These are phyloP conservation scores for Salix koriyanagi DNA, from an alignment of 345 rosid genomes.

Conservation along the genomic window DNA sequence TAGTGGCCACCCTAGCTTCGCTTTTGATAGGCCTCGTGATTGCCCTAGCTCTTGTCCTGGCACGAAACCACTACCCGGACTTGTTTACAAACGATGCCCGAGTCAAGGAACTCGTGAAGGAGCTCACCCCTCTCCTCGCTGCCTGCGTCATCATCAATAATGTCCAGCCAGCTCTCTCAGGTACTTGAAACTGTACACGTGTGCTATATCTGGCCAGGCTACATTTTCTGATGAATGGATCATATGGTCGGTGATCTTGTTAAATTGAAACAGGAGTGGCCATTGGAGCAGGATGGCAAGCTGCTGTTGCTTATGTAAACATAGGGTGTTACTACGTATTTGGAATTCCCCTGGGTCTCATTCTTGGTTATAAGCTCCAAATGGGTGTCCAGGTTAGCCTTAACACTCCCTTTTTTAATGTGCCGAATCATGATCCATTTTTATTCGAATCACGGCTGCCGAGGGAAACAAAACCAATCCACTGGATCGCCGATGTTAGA, in stretches of 20 bases:
- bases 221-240: background rate
- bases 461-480: too few relatives aligned
- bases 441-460: too few relatives aligned
- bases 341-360: conserved; percentile 18
- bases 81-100: background rate
- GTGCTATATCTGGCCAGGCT: background rate
- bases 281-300: conserved; percentile 24
- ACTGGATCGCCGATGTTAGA: too few relatives aligned
- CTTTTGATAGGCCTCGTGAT: conserved; percentile 9
- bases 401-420: too few relatives aligned
- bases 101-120: conserved; percentile 2
- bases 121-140: conserved; percentile 17
- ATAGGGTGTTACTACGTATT: conserved; percentile 14
- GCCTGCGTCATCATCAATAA: conserved; percentile 17
- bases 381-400: conserved; percentile 9
- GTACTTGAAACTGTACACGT: background rate
- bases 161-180: conserved; percentile 18
- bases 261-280: conserved; percentile 5
- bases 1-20: conserved; percentile 7
- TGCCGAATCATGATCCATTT: too few relatives aligned
- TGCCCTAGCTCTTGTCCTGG: background rate
- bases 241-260: background rate
- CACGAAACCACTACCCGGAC: conserved; percentile 4
- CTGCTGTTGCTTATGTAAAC: conserved; percentile 14
- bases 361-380: background rate